Evolutionary conservation across 176 grass and related monocot genomes (phyloP).

Genomic region (Carex cristatella): DNA sequence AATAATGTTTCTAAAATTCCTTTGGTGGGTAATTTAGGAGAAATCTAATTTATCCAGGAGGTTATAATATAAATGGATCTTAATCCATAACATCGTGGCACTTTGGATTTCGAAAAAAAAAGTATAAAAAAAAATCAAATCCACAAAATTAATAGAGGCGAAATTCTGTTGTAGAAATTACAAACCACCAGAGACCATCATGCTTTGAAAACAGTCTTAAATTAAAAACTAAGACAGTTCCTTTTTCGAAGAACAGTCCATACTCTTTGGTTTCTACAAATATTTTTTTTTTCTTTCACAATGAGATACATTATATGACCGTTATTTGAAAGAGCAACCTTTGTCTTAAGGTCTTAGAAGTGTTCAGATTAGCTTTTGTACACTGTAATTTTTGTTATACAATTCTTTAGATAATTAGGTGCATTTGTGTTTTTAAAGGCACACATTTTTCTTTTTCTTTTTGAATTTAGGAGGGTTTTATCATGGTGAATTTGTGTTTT

Average conservation of each 20-base stretch:
- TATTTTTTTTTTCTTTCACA: too few relatives aligned
- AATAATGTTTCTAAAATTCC: too few relatives aligned
- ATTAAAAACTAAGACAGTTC: not conserved
- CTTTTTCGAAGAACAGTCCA: too few relatives aligned
- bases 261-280: too few relatives aligned
- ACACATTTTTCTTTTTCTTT: not conserved
- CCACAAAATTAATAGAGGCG: too few relatives aligned
- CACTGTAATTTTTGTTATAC: not conserved
- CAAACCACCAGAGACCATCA: not conserved
- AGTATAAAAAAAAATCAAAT: too few relatives aligned
- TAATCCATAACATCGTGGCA: not conserved
- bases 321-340: not conserved
- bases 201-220: not conserved
- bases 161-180: not conserved
- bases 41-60: not conserved
- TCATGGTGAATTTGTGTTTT: too few relatives aligned
- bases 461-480: too few relatives aligned
- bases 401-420: not conserved
- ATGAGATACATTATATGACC: not conserved
- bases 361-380: too few relatives aligned
- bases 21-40: too few relatives aligned
- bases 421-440: not conserved
- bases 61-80: not conserved
- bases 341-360: too few relatives aligned
- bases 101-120: not conserved